Conservation (phyloP, 2,329 filamentous ascomycete genomes). For the Fusarium bactridioides region DNA sequence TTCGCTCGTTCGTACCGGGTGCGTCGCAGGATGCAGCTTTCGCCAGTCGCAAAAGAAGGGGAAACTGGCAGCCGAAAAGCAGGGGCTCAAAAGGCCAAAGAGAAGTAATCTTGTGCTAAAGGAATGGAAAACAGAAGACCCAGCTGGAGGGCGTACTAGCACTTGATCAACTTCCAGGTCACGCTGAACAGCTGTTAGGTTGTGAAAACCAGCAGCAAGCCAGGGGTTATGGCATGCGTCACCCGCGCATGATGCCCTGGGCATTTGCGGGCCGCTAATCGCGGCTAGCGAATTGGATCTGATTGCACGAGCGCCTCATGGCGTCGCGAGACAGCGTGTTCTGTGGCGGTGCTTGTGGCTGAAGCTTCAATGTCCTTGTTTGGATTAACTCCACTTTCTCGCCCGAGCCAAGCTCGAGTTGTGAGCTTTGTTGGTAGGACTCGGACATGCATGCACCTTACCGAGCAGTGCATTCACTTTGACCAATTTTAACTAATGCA, state of each 20-base stretch:
- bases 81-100: neutral
- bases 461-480: neutral
- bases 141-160: neutral
- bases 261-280: slow-evolving; percentile 1
- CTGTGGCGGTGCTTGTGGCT: slow-evolving; percentile 18
- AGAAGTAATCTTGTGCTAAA: neutral
- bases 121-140: neutral
- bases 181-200: slow-evolving; percentile 13
- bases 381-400: neutral
- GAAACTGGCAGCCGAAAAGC: neutral
- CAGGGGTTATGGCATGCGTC: slow-evolving; percentile 28
- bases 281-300: slow-evolving; percentile 9
- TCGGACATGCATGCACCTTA: slow-evolving; percentile 2
- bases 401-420: neutral
- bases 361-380: neutral
- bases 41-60: neutral
- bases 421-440: slow-evolving; percentile 1
- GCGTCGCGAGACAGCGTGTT: neutral
- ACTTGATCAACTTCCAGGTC: slow-evolving; percentile 25
- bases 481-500: neutral
- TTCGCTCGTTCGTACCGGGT: neutral
- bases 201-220: neutral
- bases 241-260: slow-evolving; percentile 18
- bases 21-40: neutral
- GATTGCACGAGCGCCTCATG: slow-evolving; percentile 9